Base-by-base conservation (phyloP, 345 rosid genomes). In the Aquilaria sinensis region DNA sequence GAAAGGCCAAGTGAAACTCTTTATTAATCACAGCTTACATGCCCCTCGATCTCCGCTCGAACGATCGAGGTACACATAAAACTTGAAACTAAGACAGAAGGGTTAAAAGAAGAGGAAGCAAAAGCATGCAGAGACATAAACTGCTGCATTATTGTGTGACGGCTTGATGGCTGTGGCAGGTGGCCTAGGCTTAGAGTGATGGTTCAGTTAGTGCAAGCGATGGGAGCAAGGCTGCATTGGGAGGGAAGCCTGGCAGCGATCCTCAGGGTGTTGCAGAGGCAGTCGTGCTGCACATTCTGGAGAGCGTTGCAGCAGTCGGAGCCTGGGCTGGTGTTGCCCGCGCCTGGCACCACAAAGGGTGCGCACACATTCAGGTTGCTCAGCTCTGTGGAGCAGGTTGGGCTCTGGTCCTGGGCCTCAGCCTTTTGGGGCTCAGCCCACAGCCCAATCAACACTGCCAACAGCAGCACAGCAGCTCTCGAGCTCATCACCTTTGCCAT, bases 181-280 rank as follows among this genome's bases (percentile, higher is more conserved):
- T 23, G 1, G 43, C 4, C 43, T 37, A 37, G 43, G 43, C 4
- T 3, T 37, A 37, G 43, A 9, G 8, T 3, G 5, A 3, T 5
- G 43, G 8, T 6, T 69, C 75, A 80, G 78, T 53, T 70, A 47
- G 67, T 63, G n/a, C 97, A 93, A 4, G 74, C 47, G 70, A 84
- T 68, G 12, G 92, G 48, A 29, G 93, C 87, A 63, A 89, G 61
- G 65, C 66, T 82, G 85, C 98, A 89, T 9, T 67, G 83, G 52
- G 79, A 62, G 46, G 98, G 97, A 62, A 92, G 93, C 51, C 80
- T 83, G 47, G 89, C 70, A 0, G 90, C 88, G 47, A 92, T 78
- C 56, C 85, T 82, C 49, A 92, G 63, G 46, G 98, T 87, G 92
- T 57, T 87, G 83, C 98, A 89, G 63, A 92, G 71, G 69, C 97